Evolutionary conservation across 768 basidiomycete species (phyloP).

Genomic region (Tylopilus intermedius): DNA sequence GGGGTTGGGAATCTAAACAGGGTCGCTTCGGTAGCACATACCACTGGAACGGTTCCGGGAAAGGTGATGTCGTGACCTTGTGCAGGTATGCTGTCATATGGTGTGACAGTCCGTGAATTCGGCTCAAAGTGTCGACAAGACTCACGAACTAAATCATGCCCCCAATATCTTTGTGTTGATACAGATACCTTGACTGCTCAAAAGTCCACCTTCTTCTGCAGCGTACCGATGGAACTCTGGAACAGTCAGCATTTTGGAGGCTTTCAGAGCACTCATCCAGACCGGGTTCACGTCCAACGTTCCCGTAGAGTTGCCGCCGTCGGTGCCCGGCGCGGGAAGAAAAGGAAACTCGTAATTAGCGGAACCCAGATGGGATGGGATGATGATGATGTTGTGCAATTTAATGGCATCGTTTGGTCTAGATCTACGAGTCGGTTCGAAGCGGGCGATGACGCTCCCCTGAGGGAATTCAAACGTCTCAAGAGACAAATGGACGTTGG

Average conservation of each 20-base stretch:
- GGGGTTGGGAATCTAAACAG: constrained; percentile 38
- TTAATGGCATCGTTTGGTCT: constrained; percentile 4
- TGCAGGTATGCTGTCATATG: constrained; percentile 37
- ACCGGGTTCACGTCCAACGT: constrained; percentile 17
- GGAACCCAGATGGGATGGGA: constrained; percentile 43
- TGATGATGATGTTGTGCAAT: constrained; percentile 26
- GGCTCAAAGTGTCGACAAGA: constrained; percentile 7
- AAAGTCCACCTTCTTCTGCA: constrained; percentile 42
- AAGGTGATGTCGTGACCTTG: constrained; percentile 28
- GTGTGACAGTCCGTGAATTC: not conserved
- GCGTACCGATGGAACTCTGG: constrained; percentile 82
- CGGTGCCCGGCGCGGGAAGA: constrained; percentile 45
- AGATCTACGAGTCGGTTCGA: constrained; percentile 14
- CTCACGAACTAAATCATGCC: constrained; percentile 48
- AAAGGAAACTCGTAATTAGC: constrained; percentile 34
- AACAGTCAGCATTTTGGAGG: constrained; percentile 46
- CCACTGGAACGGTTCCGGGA: constrained; percentile 41
- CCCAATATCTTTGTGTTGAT: constrained; percentile 38
- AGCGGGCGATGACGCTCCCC: constrained; percentile 22
- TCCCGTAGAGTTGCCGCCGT: constrained; percentile 52
- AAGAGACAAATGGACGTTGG: constrained; percentile 15
- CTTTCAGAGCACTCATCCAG: constrained; percentile 38
- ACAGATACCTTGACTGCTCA: constrained; percentile 43
- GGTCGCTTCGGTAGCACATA: constrained; percentile 43
- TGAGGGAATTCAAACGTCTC: constrained; percentile 21